Evolutionary conservation across 257 asterid genomes (phyloP).

Genomic region (Knoxia roxburghii): DNA sequence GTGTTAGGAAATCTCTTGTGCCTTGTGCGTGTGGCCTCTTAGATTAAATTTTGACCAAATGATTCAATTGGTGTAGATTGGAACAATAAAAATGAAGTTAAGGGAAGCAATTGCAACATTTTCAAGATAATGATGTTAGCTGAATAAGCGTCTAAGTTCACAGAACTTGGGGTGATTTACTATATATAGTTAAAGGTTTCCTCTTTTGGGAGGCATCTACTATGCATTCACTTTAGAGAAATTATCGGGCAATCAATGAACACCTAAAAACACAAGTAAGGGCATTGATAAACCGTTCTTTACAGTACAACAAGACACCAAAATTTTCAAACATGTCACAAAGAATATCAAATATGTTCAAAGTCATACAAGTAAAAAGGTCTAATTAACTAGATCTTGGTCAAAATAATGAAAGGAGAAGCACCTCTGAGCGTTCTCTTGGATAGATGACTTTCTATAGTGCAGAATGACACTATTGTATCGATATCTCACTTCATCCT

Average conservation of each 20-base stretch:
- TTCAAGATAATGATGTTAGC: too few species aligned
- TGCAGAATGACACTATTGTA: conserved; percentile 85
- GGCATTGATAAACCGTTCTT: background rate
- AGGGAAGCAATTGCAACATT: too few species aligned
- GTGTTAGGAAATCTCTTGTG: too few species aligned
- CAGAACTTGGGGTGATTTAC: too few species aligned
- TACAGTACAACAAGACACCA: background rate
- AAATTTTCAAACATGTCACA: background rate
- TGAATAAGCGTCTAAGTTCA: too few species aligned
- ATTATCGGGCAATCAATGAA: background rate
- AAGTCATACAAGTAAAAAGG: background rate
- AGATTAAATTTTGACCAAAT: too few species aligned
- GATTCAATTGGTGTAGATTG: too few species aligned
- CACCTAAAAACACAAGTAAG: background rate
- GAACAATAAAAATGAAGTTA: too few species aligned
- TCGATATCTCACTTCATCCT: conserved; percentile 87
- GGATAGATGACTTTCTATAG: conserved; percentile 93
- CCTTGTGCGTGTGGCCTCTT: too few species aligned
- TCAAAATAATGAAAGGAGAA: conserved; percentile 11
- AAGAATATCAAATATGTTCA: background rate
- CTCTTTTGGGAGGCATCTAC: background rate
- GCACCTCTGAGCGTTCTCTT: conserved; percentile 98
- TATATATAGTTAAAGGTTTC: too few species aligned
- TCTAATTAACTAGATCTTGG: background rate
- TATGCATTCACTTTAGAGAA: background rate